Base-by-base conservation (phyloP, 2,329 filamentous ascomycete species). In the Cadophora luteo-olivacea region DNA sequence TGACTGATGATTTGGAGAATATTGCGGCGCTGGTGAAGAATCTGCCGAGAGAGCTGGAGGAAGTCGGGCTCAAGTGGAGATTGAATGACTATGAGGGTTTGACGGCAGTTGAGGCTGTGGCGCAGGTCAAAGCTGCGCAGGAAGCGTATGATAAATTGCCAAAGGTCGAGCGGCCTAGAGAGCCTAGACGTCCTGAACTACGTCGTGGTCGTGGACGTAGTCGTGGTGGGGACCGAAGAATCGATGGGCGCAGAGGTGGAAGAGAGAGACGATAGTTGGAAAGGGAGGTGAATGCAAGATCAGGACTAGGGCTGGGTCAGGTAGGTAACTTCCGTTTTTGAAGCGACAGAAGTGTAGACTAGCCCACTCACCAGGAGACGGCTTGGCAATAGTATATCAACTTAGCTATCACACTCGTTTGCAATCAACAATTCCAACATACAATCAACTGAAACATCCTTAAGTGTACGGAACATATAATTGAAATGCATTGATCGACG, bases 1-100 rank as follows among this genome's bases (percentile, higher is more conserved):
- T 60, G n/a, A 60, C 57, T 3, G 57, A 60, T 45, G 57, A 60
- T 38, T 9, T 60, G 33, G 57, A 60, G 57, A 60, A 41, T 29
- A 14, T 60, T 5, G 57, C 22, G 5, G n/a, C 57, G 57, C 16
- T 60, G 8, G 57, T 60, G n/a, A 60, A 19, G 36, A 41, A 60
- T 29, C 36, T 60, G 33, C 57, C 57, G 11, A 41, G 36, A 25
- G 57, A 60, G 33, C 29, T 60, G 36, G 57, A 60, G 36, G 57
- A 60, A 16, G 38, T 60, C 9, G 57, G 57, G 2, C 38, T 60
- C 16, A 60, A 60, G 57, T 60, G 57, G 57, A 60, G 57, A 29
- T 19, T 60, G 22, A 60, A 36, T 45, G 57, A 60, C 19, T 60
- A 45, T 60, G 57, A 60, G 22, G 57, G 33, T 3, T 60, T 60